A percentile compares a stretch with the other conserved stretches of the same genome.
Evolutionary conservation across 805 yeast genomes (phyloP).

Genomic region (Pichia eremophila): DNA sequence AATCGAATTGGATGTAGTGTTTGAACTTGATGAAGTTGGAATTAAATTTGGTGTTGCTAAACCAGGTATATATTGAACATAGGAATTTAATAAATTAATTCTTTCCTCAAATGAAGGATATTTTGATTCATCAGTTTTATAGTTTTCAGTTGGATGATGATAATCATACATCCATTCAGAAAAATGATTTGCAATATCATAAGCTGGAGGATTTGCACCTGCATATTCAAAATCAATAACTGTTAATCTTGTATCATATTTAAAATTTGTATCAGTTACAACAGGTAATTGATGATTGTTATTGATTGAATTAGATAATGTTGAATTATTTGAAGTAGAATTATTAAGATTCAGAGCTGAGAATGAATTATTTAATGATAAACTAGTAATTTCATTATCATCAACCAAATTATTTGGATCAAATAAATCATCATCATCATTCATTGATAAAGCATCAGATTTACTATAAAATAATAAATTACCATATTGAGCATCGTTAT

Average conservation of each 20-base stretch:
- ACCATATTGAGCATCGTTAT: constrained; percentile 96
- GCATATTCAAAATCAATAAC: constrained; percentile 96
- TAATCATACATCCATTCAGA: constrained; percentile 97
- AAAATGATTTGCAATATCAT: constrained; percentile 87
- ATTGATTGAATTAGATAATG: constrained; percentile 3
- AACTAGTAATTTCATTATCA: constrained; percentile 10
- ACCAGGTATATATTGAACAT: constrained; percentile 51
- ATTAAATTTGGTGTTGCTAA: constrained; percentile 19
- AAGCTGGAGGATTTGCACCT: constrained; percentile 83
- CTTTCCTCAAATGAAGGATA: constrained; percentile 68
- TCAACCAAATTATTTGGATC: constrained; percentile 4
- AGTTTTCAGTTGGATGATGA: constrained; percentile 46
- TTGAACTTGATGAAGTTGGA: constrained; percentile 10
- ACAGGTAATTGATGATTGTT: constrained; percentile 17
- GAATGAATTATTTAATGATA: constrained; percentile 10
- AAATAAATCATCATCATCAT: constrained; percentile 20
- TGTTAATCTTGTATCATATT: constrained; percentile 58
- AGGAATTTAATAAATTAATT: constrained; percentile 64
- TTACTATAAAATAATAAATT: constrained; percentile 55
- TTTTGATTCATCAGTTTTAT: constrained; percentile 41
- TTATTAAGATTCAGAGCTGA: no score
- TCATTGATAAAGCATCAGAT: constrained; percentile 18
- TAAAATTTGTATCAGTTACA: constrained; percentile 22
- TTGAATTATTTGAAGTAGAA: not conserved
- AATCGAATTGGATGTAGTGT: constrained; percentile 13